Base-by-base conservation (phyloP, 2,329 filamentous ascomycete species). In the Cadophora luteo-olivacea region DNA sequence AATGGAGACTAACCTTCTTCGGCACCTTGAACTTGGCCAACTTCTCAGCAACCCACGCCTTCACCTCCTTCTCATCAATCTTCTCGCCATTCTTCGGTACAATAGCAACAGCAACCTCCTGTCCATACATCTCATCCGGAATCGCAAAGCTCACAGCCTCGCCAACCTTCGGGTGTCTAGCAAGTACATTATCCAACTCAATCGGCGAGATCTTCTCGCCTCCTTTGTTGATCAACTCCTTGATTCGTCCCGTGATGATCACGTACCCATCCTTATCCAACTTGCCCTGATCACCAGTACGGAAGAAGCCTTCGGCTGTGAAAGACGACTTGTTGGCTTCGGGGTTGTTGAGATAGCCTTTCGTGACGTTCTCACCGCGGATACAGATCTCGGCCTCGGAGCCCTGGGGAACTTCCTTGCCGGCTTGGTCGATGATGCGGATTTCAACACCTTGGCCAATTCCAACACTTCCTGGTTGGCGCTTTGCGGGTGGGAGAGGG, bases 131-230 rank as follows among this genome's bases (percentile, higher is more conserved):
- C 71, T 94, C 91, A 74, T 95, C 92, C 0, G 91, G 90, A 12
- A 96, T 88, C 5, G 92, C 92, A 77, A 97, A 97, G 80, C 90
- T 92, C 49, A 96, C 93, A 4, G 91, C 93, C 80, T 97, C 93
- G 1, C 86, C 85, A 1, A 96, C 86, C 45, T 88, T 86, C 11
- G 91, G 87, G 77, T 95, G 88, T 67, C 91, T 86, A n/a, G 90
- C 85, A 33, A 97, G 83, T 14, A 92, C 88, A 73, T 97, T 97
- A 83, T 97, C 93, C 41, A 97, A 84, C 81, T 97, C 93, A 66
- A 96, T 94, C 0, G 93, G 93, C 73, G 89, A 92, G 78, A 97
- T 96, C 83, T 96, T 96, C 82, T 97, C 93, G 69, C 93, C 93
- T 66, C 91, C 92, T 81, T 95, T 94, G 81, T 94, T 94, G 84